A percentile compares a stretch with the other conserved stretches of the same genome.
These are phyloP conservation scores for Penicillium flavigenum DNA, from an alignment of 495 filamentous ascomycete genomes.

Conservation along the genomic window DNA sequence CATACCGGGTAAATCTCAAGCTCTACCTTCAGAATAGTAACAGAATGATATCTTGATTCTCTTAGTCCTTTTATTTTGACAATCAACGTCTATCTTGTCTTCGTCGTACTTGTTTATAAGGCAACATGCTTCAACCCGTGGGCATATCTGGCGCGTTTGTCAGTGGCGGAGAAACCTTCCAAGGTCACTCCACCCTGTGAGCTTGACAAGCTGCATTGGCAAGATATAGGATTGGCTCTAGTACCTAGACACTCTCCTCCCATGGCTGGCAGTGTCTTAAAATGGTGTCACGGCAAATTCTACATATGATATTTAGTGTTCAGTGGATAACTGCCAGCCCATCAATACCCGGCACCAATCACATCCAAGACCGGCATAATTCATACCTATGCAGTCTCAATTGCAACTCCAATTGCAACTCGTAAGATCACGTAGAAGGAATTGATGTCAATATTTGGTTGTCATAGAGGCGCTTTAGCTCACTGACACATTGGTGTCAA, in stretches of 20 bases:
- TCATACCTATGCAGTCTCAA: neutral
- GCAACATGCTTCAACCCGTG: neutral
- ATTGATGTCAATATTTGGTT: neutral
- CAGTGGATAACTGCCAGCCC: neutral
- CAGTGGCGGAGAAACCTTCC: neutral
- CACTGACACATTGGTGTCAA: neutral
- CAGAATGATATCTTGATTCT: neutral
- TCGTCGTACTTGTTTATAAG: neutral
- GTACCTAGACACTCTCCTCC: neutral
- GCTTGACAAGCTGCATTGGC: neutral
- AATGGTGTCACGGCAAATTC: neutral
- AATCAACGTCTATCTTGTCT: neutral
- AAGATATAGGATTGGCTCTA: neutral
- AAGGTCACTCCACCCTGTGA: neutral
- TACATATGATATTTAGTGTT: neutral
- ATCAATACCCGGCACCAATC: neutral
- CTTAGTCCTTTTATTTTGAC: neutral
- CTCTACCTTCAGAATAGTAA: neutral
- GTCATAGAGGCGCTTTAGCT: neutral
- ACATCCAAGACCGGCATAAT: neutral
- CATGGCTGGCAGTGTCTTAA: neutral
- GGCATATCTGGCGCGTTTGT: neutral
- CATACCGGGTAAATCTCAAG: slow-evolving; percentile 1
- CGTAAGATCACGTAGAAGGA: neutral
- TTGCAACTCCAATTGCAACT: neutral